Conservation (phyloP, 2,329 filamentous ascomycete species). For the Nemania sp. region DNA sequence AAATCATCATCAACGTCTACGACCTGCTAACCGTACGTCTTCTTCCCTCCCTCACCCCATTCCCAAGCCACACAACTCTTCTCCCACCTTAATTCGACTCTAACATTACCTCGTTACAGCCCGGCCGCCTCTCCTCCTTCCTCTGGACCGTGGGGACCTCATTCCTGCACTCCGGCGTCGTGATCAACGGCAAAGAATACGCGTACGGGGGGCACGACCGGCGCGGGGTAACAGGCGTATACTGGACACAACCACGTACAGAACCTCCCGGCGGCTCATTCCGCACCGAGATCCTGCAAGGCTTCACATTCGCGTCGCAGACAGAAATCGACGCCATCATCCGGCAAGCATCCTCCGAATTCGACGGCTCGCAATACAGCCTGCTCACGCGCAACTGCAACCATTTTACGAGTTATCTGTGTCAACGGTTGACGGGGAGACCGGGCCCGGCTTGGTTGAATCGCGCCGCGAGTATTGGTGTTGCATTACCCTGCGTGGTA, state of each 20-base stretch:
- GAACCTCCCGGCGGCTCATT: constrained; percentile 80
- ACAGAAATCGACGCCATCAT: constrained; percentile 74
- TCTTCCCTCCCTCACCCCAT: neutral
- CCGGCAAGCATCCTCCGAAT: constrained; percentile 68
- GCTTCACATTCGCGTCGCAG: constrained; percentile 71
- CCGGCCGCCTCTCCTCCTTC: constrained; percentile 72
- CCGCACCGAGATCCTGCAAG: constrained; percentile 73
- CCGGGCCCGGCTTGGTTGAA: constrained; percentile 78
- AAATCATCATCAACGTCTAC: constrained; percentile 77
- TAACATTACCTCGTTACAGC: no score
- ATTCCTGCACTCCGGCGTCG: constrained; percentile 80
- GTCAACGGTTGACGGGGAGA: constrained; percentile 70
- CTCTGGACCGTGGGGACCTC: constrained; percentile 79
- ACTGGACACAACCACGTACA: constrained; percentile 74
- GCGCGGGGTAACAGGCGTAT: constrained; percentile 73
- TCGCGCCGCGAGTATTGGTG: constrained; percentile 79
- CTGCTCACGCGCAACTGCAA: constrained; percentile 85
- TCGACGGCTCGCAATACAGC: constrained; percentile 77
- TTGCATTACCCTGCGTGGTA: constrained; percentile 80
- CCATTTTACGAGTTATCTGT: constrained; percentile 80
- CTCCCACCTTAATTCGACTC: no score
- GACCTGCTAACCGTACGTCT: constrained; percentile 70
- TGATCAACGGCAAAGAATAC: constrained; percentile 79
- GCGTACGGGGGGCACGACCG: constrained; percentile 82
- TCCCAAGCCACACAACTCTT: neutral